Base-by-base conservation (phyloP, 768 basidiomycete genomes). In the Podaxis sp. region DNA sequence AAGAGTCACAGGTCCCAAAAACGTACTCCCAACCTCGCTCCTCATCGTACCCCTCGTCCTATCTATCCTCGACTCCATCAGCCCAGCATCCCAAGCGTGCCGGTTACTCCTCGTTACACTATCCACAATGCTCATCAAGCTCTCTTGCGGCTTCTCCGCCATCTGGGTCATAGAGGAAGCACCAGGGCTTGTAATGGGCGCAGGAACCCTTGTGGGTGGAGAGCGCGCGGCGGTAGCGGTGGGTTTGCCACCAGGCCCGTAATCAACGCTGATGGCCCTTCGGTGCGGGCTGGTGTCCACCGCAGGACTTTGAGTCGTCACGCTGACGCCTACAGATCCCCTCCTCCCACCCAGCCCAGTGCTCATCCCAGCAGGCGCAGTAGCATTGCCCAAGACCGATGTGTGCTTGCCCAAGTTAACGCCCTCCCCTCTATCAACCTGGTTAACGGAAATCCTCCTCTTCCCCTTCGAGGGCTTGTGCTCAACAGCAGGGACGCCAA, bases 121-220 rank as follows among this genome's bases (percentile, higher is more conserved):
- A 67, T 89, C 87, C 8, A 91, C 85, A 65, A 91, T 85, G 67
- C 83, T 85, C 87, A 90, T 86, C 69, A 90, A 72, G 48, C 82
- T 87, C 44, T 56, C 61, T 4, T 51, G 37, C 4, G 55, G 49
- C 24, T 22, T n/a, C 33, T 28, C 40, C 37, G 12, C 40, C n/a
- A 20, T 26, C 13, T 24, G 28, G 28, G 33, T 33, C 28, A 52
- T 33, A 2, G 51, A 7, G 33, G 66, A 36, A 4, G 33, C 48
- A 37, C 58, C 50, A 49, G 66, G 52, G 10, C 46, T 24, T 11
- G 56, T 20, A 30, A 64, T 30, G n/a, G 58, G 38, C 12, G 36
- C 46, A 6, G 62, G 44, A 4, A n/a, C 52, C 30, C 30, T 20
- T 13, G 3, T 49, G 4, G 41, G 36, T 8, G 17, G 30, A 4